These are phyloP conservation scores for Calocera viscosa DNA, from an alignment of 768 basidiomycete species.

Conservation along the genomic window DNA sequence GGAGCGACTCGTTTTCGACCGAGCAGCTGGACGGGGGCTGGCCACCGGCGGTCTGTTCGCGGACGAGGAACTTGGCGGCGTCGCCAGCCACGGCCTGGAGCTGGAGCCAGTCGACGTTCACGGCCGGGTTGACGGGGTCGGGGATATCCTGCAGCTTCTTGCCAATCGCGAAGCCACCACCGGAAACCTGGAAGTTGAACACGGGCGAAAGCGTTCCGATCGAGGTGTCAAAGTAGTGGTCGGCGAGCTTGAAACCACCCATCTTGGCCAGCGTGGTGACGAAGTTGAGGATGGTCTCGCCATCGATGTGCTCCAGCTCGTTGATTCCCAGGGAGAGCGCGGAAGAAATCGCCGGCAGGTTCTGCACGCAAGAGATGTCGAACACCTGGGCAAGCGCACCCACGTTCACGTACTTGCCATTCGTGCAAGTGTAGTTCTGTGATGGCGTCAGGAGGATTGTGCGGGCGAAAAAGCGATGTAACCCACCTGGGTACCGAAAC, in stretches of 20 bases:
- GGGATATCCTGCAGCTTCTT: neutral
- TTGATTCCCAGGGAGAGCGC: constrained; percentile 13
- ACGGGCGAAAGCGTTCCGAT: neutral
- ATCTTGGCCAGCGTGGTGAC: neutral
- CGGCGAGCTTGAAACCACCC: neutral
- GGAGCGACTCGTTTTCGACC: constrained; percentile 23
- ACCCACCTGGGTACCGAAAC: neutral
- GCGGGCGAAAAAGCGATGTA: neutral
- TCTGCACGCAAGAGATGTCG: constrained; percentile 41
- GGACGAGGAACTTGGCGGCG: constrained; percentile 40
- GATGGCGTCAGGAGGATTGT: neutral
- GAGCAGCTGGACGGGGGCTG: constrained; percentile 39
- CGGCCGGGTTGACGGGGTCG: constrained; percentile 10
- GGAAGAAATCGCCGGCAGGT: constrained; percentile 17
- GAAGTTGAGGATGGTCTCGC: neutral
- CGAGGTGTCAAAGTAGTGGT: neutral
- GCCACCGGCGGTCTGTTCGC: constrained; percentile 42
- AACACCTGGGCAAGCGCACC: constrained; percentile 40
- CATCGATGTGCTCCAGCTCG: neutral
- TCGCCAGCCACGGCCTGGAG: constrained; percentile 37
- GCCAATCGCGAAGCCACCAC: neutral
- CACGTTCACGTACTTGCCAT: constrained; percentile 6
- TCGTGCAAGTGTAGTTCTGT: constrained; percentile 2
- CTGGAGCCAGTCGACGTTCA: constrained; percentile 46
- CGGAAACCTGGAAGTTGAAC: neutral